Conservation (phyloP, 495 filamentous ascomycete genomes). For the Aspergillus indologenus region DNA sequence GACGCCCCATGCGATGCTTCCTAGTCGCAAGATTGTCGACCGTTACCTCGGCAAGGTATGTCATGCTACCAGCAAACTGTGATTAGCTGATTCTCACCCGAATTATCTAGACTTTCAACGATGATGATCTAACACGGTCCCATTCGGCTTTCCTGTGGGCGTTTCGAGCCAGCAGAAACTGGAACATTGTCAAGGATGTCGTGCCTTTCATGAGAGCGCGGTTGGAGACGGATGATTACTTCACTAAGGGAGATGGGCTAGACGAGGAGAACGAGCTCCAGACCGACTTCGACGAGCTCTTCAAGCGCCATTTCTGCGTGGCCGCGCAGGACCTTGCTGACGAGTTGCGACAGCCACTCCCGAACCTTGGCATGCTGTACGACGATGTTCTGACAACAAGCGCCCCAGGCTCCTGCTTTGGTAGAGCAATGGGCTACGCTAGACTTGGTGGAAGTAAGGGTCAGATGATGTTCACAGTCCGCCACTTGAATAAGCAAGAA, state of each 20-base stretch:
- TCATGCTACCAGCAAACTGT: background rate
- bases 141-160: slow-evolving; percentile 88
- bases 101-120: slow-evolving; percentile 51
- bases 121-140: slow-evolving; percentile 70
- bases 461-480: slow-evolving; percentile 79
- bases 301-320: slow-evolving; percentile 85
- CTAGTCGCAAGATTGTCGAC: slow-evolving; percentile 74
- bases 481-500: slow-evolving; percentile 56
- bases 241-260: slow-evolving; percentile 30
- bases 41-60: slow-evolving; percentile 67
- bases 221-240: slow-evolving; percentile 47
- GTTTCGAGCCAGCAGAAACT: slow-evolving; percentile 74
- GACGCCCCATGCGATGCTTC: slow-evolving; percentile 74
- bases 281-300: slow-evolving; percentile 67
- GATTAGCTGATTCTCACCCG: background rate
- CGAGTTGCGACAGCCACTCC: slow-evolving; percentile 57
- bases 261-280: slow-evolving; percentile 41
- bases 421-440: slow-evolving; percentile 34
- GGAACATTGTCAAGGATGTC: slow-evolving; percentile 63
- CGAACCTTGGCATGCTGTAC: slow-evolving; percentile 69
- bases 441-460: slow-evolving; percentile 55
- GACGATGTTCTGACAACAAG: slow-evolving; percentile 73
- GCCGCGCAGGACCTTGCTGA: slow-evolving; percentile 71
- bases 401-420: slow-evolving; percentile 34
- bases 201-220: slow-evolving; percentile 66